These are phyloP conservation scores for Didymella segeticola DNA, from an alignment of 2,329 filamentous ascomycete genomes.

Conservation along the genomic window DNA sequence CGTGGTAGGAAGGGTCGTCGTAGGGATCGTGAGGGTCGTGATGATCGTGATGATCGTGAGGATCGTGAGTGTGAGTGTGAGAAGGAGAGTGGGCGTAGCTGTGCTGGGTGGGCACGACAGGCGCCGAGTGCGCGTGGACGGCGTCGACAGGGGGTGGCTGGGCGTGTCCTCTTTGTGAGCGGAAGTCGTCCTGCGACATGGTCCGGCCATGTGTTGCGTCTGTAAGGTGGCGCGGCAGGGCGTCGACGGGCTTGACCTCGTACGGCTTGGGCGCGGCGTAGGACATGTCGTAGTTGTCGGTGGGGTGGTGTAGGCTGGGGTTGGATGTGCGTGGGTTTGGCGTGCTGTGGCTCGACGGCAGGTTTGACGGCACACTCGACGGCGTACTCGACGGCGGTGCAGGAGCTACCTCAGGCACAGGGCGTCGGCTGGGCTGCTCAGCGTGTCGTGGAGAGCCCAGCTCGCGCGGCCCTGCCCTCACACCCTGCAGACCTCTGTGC, in stretches of 20 bases:
- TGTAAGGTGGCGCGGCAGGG: slow-evolving; percentile 31
- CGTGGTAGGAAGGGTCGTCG: slow-evolving; percentile 42
- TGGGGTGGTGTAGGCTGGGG: slow-evolving; percentile 26
- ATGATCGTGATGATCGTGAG: slow-evolving; percentile 30
- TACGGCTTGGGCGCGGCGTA: slow-evolving; percentile 48
- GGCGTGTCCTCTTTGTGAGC: slow-evolving; percentile 30
- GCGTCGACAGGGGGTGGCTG: slow-evolving; percentile 40
- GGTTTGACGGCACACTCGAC: slow-evolving; percentile 18
- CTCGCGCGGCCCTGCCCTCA: slow-evolving; percentile 43
- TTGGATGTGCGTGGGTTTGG: slow-evolving; percentile 35
- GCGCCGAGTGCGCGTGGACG: slow-evolving; percentile 55
- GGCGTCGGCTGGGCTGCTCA: slow-evolving; percentile 37
- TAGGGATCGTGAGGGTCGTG: slow-evolving; percentile 35
- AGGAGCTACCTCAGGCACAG: slow-evolving; percentile 37
- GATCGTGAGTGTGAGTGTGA: slow-evolving; percentile 28
- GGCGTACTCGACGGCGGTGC: not conserved
- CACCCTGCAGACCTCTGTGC: slow-evolving; percentile 36
- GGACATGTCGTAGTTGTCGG: slow-evolving; percentile 44
- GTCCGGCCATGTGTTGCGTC: slow-evolving; percentile 25
- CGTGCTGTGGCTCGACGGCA: slow-evolving; percentile 27
- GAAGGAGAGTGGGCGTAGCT: slow-evolving; percentile 25
- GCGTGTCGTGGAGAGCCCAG: slow-evolving; percentile 44
- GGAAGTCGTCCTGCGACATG: slow-evolving; percentile 40
- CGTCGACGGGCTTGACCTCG: slow-evolving; percentile 41
- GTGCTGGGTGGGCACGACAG: slow-evolving; percentile 47